phyloP scores from a whole-genome alignment of 768 basidiomycete species.

The Xerocomellus intermedius region DNA sequence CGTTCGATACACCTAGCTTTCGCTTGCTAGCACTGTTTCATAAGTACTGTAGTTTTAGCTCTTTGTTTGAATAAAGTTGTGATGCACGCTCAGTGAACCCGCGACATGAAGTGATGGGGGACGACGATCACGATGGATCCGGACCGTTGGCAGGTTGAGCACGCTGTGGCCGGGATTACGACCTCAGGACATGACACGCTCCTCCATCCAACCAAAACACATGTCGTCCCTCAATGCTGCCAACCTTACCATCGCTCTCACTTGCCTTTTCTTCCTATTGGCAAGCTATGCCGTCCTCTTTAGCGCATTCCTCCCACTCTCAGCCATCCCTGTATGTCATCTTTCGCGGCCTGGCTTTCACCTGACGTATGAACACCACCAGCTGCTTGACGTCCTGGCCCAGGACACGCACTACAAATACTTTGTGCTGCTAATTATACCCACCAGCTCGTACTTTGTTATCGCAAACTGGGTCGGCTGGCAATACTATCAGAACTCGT shows the following conservation, averaged over 20 bases:
- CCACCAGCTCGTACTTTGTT: conserved; percentile 82
- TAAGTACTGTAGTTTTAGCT: conserved; percentile 31
- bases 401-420: conserved; percentile 91
- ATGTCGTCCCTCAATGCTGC: conserved; percentile 39
- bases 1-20: conserved; percentile 17
- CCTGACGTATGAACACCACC: conserved; percentile 24
- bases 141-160: neutral
- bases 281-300: conserved; percentile 64
- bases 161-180: conserved; percentile 32
- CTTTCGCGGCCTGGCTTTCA: neutral
- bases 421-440: conserved; percentile 72
- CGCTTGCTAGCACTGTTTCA: conserved; percentile 15
- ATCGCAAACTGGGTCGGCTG: conserved; percentile 99
- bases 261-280: conserved; percentile 52
- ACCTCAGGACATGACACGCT: conserved; percentile 14
- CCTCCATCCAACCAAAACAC: conserved; percentile 17
- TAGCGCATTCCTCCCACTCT: conserved; percentile 58
- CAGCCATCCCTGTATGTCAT: conserved; percentile 49
- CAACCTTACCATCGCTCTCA: conserved; percentile 45
- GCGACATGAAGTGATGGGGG: conserved; percentile 4
- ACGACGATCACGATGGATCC: neutral
- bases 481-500: conserved; percentile 95
- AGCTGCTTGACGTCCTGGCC: conserved; percentile 66
- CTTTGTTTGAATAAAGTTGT: conserved; percentile 20
- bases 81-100: conserved; percentile 8